These are phyloP conservation scores for Geranomyces variabilis DNA, from an alignment of 192 early-diverging fungal species.

Conservation along the genomic window DNA sequence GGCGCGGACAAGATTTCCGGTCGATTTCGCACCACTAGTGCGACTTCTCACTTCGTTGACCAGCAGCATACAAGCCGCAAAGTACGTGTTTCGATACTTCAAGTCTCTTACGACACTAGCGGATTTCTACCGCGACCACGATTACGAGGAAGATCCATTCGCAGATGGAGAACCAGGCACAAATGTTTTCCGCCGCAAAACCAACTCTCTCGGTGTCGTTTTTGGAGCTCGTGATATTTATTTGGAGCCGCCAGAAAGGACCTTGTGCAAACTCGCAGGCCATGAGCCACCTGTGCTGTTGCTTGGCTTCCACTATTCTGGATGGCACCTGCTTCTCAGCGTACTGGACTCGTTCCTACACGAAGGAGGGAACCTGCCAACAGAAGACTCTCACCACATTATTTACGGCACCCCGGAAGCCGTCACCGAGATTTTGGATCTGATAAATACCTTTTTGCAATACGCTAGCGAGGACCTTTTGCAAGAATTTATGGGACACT, in stretches of 20 bases:
- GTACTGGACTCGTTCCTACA: conserved; percentile 49
- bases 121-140: conserved; percentile 28
- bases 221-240: conserved; percentile 19
- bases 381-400: not conserved
- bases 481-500: conserved; percentile 33
- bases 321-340: conserved; percentile 46
- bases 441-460: conserved; percentile 44
- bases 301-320: conserved; percentile 39
- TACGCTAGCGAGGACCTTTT: conserved; percentile 28
- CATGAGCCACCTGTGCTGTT: conserved; percentile 30
- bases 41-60: conserved; percentile 36
- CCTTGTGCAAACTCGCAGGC: conserved; percentile 20
- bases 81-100: conserved; percentile 43
- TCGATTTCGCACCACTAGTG: conserved; percentile 33
- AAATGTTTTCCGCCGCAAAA: conserved; percentile 5
- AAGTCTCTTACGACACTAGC: conserved; percentile 36
- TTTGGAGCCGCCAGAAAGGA: conserved; percentile 24
- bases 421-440: conserved; percentile 33
- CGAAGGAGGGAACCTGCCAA: not conserved
- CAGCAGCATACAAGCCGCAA: conserved; percentile 28
- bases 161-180: not conserved
- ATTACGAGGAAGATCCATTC: conserved; percentile 31
- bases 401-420: conserved; percentile 22
- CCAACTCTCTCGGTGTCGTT: conserved; percentile 22
- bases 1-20: conserved; percentile 37